Conservation (phyloP, 2,329 filamentous ascomycete genomes). For the Myriosclerotinia duriaeana region DNA sequence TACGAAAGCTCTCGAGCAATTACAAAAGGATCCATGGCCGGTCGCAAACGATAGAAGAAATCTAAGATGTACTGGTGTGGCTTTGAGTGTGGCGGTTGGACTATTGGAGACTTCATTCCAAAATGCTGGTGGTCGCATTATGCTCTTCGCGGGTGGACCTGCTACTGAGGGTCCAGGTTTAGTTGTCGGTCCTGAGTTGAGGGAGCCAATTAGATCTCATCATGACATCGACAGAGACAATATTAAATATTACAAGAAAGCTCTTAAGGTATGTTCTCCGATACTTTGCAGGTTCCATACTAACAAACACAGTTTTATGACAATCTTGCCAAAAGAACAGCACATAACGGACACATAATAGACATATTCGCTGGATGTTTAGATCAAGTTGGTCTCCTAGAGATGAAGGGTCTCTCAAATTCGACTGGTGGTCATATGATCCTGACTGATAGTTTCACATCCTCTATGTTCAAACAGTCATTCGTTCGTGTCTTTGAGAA, state of each 20-base stretch:
- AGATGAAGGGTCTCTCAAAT: conserved; percentile 97
- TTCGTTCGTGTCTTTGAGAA: conserved; percentile 98
- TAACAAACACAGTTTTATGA: conserved; percentile 76
- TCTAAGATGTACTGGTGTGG: conserved; percentile 90
- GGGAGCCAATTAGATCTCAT: conserved; percentile 95
- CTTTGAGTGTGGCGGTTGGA: conserved; percentile 91
- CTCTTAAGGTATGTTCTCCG: conserved; percentile 69
- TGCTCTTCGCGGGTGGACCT: conserved; percentile 94
- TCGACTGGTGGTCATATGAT: conserved; percentile 98
- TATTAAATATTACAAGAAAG: conserved; percentile 99
- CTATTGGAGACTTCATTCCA: conserved; percentile 93
- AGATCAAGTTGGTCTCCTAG: conserved; percentile 92
- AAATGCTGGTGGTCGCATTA: conserved; percentile 90
- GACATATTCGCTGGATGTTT: conserved; percentile 97
- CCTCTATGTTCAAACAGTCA: conserved; percentile 98
- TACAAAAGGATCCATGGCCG: conserved; percentile 97
- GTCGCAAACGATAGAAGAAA: conserved; percentile 90
- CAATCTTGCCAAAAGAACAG: conserved; percentile 84
- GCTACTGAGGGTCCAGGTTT: conserved; percentile 95
- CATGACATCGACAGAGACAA: conserved; percentile 99
- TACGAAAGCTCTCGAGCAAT: conserved; percentile 89
- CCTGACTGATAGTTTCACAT: conserved; percentile 95
- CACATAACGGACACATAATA: conserved; percentile 95
- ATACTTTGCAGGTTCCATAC: background rate
- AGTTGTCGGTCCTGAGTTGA: conserved; percentile 92